These are phyloP conservation scores for Malassezia furfur DNA, from an alignment of 1,284 basidiomycete species.

Conservation along the genomic window DNA sequence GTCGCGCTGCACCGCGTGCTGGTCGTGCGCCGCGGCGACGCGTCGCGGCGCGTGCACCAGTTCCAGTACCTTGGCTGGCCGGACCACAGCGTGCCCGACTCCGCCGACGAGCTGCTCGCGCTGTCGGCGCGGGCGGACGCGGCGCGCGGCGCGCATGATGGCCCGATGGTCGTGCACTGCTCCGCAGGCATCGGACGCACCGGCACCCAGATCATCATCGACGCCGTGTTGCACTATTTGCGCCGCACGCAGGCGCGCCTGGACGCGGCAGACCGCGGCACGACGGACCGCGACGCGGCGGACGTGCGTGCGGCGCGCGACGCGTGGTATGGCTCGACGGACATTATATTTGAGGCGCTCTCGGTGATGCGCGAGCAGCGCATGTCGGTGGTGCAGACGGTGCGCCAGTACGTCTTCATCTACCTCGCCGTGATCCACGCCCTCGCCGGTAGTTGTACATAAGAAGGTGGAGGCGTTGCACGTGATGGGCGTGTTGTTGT, in stretches of 20 bases:
- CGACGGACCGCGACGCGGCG: neutral
- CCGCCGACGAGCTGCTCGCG: conserved; percentile 29
- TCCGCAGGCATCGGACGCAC: conserved; percentile 46
- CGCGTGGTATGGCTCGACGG: conserved; percentile 6
- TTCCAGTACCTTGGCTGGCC: conserved; percentile 46
- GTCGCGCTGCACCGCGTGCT: conserved; percentile 30
- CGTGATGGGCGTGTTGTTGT: neutral
- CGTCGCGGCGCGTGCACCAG: conserved; percentile 26
- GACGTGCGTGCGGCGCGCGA: neutral
- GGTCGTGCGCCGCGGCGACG: conserved; percentile 11
- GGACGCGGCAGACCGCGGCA: neutral
- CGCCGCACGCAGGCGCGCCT: conserved; percentile 10
- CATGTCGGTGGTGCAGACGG: conserved; percentile 44
- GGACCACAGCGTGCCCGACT: conserved; percentile 42
- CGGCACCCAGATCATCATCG: conserved; percentile 41
- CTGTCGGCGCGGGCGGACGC: conserved; percentile 29
- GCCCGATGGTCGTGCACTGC: conserved; percentile 44
- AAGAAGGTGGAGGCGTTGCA: neutral
- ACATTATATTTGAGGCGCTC: conserved; percentile 11
- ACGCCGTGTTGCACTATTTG: conserved; percentile 33
- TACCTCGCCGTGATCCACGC: conserved; percentile 36
- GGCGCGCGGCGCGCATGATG: conserved; percentile 18
- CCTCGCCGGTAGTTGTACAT: conserved; percentile 9
- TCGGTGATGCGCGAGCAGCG: conserved; percentile 36
- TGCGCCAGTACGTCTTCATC: conserved; percentile 43